Conservation (phyloP, 352 stramenopile genomes). For the Phytophthora hybrid region DNA sequence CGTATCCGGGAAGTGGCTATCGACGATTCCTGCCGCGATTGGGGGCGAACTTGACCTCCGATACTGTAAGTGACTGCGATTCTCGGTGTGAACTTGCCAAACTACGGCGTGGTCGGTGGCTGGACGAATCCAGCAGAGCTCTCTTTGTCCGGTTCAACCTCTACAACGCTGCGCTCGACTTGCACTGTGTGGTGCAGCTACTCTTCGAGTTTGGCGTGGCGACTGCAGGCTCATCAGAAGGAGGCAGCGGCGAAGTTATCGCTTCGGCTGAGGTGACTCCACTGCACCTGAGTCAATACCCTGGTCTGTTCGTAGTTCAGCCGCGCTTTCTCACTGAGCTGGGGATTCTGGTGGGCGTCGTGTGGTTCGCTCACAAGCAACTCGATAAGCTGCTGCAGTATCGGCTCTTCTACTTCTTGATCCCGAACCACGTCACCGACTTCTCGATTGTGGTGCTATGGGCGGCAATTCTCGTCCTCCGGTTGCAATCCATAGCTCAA, state of each 20-base stretch:
- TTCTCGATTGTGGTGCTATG: conserved; percentile 60
- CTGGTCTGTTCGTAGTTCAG: conserved; percentile 49
- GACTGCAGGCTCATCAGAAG: conserved; percentile 24
- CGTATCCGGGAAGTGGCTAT: conserved; percentile 47
- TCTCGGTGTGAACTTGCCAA: conserved; percentile 48
- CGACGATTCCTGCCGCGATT: conserved; percentile 37
- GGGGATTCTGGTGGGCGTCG: conserved; percentile 45
- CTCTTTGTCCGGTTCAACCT: conserved; percentile 74
- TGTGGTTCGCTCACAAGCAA: conserved; percentile 60
- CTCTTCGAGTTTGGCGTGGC: conserved; percentile 65
- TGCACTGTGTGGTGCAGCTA: conserved; percentile 58
- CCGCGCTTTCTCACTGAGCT: conserved; percentile 64
- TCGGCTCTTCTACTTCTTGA: conserved; percentile 68
- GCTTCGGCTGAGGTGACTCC: conserved; percentile 42
- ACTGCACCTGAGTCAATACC: conserved; percentile 63
- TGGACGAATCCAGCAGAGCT: conserved; percentile 57
- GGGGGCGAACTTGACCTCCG: conserved; percentile 2
- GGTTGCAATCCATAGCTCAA: conserved; percentile 42
- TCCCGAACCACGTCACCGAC: conserved; percentile 62
- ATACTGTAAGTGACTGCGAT: conserved; percentile 26
- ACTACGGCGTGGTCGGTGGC: conserved; percentile 52
- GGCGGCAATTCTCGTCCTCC: conserved; percentile 40
- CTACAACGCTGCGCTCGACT: conserved; percentile 62
- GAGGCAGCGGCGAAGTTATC: conserved; percentile 41
- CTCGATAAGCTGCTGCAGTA: conserved; percentile 64